Evolutionary conservation across 176 grass and related monocot species (phyloP), one percentile per base, ranked within the genome.

Genomic region (Cymbopogon citratus): DNA sequence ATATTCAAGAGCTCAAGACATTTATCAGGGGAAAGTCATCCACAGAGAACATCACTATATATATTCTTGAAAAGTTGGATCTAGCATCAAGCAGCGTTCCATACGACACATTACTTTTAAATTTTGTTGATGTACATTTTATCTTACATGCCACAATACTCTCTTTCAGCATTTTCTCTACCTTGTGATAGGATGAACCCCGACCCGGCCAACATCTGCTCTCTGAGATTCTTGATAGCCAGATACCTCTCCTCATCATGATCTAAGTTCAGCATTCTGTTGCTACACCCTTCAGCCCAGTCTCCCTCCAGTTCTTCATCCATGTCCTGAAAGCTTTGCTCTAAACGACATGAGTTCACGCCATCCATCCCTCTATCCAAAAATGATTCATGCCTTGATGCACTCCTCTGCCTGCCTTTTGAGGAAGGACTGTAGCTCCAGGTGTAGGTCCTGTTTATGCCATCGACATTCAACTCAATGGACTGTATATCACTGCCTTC

Each of bases 401-500:
- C 46, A 18, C 1, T 56, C 27, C 49, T 83, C 74, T 52, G 74
- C 46, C 49, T 62, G 11, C 31, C 66, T 70, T 75, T 86, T 3
- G 71, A 65, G 0, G 85, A 36, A 41, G 85, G 78, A 44, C 51
- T 83, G 75, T 82, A 83, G 61, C 68, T 89, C 89, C 92, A 89
- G 35, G 80, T 85, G 65, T 83, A 85, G 39, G 85, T 78, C 27
- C 82, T 94, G 60, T 59, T 88, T 54, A 78, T 87, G 5, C 76
- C 86, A 26, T 98, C 84, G 28, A 95, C 86, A 5, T 98, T 94
- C 16, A 98, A 69, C 28, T 98, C 95, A 24, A 98, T 93, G 0
- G 85, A 91, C 33, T 95, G 95, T 85, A 93, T 88, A 35, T 90
- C 90, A 56, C 87, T 91, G 26, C 88, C 88, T 74, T 95, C 89